Percentiles rank a stretch among this genome's conserved stretches.
Evolutionary conservation across 257 asterid genomes (phyloP).

Genomic region (Rubia yunnanensis): DNA sequence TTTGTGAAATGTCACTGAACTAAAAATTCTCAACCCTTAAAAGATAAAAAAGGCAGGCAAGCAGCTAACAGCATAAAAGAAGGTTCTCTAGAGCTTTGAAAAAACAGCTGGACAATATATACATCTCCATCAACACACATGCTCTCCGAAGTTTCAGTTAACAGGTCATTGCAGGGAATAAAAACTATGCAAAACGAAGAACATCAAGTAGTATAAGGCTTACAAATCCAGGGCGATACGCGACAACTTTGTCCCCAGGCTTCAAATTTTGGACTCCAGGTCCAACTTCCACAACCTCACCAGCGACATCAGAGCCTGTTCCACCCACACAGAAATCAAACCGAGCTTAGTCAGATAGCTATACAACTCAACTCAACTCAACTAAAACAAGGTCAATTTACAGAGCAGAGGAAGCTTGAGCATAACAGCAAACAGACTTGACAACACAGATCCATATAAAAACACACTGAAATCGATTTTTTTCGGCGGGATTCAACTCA

Average conservation of each 20-base stretch:
- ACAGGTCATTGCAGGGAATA: neutral
- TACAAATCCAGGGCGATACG: slow-evolving; percentile 25
- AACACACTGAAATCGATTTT: neutral
- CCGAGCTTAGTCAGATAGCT: neutral
- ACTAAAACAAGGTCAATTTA: neutral
- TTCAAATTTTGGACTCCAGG: slow-evolving; percentile 36
- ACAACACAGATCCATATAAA: neutral
- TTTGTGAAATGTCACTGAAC: too few relatives aligned
- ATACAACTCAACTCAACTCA: neutral
- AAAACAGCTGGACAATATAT: too few relatives aligned
- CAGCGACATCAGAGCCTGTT: slow-evolving; percentile 50
- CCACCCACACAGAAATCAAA: slow-evolving; percentile 7
- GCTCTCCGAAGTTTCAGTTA: too few relatives aligned
- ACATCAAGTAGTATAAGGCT: slow-evolving; percentile 7
- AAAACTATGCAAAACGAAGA: neutral
- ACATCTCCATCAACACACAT: too few relatives aligned
- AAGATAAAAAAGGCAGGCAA: too few relatives aligned
- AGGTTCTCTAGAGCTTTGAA: too few relatives aligned
- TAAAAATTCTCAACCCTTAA: too few relatives aligned
- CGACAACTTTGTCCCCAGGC: slow-evolving; percentile 56
- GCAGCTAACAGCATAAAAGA: too few relatives aligned
- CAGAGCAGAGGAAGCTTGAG: too few relatives aligned
- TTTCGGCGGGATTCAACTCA: slow-evolving; percentile 21
- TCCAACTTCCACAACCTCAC: slow-evolving; percentile 55
- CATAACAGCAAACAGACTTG: neutral